These are phyloP conservation scores for Aspergillaceae sp. DNA, from an alignment of 2,329 filamentous ascomycete species.

Conservation along the genomic window DNA sequence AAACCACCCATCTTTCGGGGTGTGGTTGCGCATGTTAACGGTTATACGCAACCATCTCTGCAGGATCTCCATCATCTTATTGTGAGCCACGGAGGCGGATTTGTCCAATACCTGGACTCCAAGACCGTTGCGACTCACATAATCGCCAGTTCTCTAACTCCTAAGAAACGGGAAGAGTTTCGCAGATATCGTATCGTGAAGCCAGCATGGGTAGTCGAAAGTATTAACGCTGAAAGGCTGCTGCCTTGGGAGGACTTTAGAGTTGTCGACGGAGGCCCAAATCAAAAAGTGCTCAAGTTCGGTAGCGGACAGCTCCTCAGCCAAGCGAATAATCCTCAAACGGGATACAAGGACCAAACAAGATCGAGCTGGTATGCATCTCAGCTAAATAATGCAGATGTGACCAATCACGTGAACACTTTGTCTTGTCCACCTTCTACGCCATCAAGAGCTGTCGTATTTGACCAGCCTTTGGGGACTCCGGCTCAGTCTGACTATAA, in stretches of 20 bases:
- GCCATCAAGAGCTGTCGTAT: slow-evolving; percentile 5
- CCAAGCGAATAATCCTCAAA: slow-evolving; percentile 51
- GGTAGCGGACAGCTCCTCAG: slow-evolving; percentile 57
- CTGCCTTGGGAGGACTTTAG: slow-evolving; percentile 81
- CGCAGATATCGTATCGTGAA: slow-evolving; percentile 83
- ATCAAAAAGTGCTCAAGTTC: slow-evolving; percentile 67
- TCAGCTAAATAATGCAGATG: slow-evolving; percentile 48
- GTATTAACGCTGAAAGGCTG: slow-evolving; percentile 68
- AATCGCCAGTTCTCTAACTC: slow-evolving; percentile 79
- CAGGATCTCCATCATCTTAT: slow-evolving; percentile 82
- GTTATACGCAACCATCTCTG: slow-evolving; percentile 89
- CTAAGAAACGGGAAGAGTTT: slow-evolving; percentile 88
- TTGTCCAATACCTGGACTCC: slow-evolving; percentile 86
- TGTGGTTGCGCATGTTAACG: slow-evolving; percentile 83
- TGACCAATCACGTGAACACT: slow-evolving; percentile 16
- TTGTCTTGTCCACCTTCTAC: background rate
- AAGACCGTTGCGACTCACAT: slow-evolving; percentile 97
- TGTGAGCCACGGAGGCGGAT: slow-evolving; percentile 87
- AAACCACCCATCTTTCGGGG: slow-evolving; percentile 84
- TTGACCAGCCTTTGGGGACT: slow-evolving; percentile 18
- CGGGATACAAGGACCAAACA: slow-evolving; percentile 72
- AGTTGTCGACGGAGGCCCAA: slow-evolving; percentile 72
- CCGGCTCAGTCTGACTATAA: slow-evolving; percentile 38
- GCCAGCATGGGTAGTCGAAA: slow-evolving; percentile 89
- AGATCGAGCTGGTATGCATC: slow-evolving; percentile 73